Evolutionary conservation across 495 filamentous ascomycete species (phyloP), one percentile per base, ranked within the genome.

Genomic region (Penicillium pancosmium): DNA sequence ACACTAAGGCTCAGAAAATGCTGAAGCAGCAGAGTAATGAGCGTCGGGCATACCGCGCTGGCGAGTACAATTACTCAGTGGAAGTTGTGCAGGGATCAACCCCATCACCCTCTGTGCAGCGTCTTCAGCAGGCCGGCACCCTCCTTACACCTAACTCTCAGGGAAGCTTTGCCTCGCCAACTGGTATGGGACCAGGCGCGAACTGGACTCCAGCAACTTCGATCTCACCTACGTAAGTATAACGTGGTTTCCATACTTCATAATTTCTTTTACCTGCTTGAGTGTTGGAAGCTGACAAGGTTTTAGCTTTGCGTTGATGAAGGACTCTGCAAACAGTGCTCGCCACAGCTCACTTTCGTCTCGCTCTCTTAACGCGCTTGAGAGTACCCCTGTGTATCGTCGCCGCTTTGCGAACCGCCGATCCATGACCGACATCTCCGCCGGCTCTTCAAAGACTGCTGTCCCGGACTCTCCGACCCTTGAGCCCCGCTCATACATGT

Each of bases 1-100:
- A 99, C 70, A 98, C 95, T 31, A 89, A 92, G 40, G 89, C 91
- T 54, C 94, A 99, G 74, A 99, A 98, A 80, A 81, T 91, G 66
- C 83, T 99, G 52, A 99, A 99, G 80, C 88, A 92, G 38, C 88
- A 94, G 67, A 97, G 92, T 19, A 91, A 92, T 25, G 90, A 93
- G 73, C 90, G 91, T 61, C 91, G 94, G 55, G 88, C 93, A 64
- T 97, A 92, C 76, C 91, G 94, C 55, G 89, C 93, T 34, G 92
- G 93, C 44, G 95, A 98, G 76, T 98, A 97, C 71, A 96, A 97
- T 63, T 83, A 79, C 62, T 76, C 79, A 38, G 75, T 82, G 46
- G 72, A 80, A 56, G 74, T 78, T 16, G 73, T 79, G 41, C 72
- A 81, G 48, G 75, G 70, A 27, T 77, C 70, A 19, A 75, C 73